phyloP scores from a whole-genome alignment of 805 yeast species.

The Nakazawaea pomicola region DNA sequence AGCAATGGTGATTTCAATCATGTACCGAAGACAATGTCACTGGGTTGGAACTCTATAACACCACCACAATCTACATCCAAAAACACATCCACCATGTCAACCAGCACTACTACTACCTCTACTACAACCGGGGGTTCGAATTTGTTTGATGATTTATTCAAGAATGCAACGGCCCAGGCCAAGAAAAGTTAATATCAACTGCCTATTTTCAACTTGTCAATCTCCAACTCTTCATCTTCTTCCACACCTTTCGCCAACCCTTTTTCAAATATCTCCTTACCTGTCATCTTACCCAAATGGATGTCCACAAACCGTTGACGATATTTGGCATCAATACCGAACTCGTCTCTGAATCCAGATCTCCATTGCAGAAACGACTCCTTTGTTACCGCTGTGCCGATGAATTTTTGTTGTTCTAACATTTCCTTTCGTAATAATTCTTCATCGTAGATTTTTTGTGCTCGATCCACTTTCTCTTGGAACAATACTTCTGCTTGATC shows the following conservation, averaged over 20 bases:
- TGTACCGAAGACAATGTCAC: too few species aligned
- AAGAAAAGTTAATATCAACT: too few species aligned
- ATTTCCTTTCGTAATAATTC: constrained; percentile 60
- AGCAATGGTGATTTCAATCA: too few species aligned
- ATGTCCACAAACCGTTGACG: constrained; percentile 45
- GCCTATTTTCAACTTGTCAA: constrained; percentile 18
- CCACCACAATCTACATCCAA: neutral
- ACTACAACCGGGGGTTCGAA: neutral
- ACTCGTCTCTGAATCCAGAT: constrained; percentile 59
- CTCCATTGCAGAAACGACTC: constrained; percentile 80
- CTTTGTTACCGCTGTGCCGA: constrained; percentile 83
- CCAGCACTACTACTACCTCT: neutral
- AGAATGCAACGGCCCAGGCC: too few species aligned
- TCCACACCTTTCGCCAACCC: constrained; percentile 78
- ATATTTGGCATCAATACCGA: constrained; percentile 61
- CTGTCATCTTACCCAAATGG: constrained; percentile 77
- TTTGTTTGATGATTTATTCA: constrained; percentile 8
- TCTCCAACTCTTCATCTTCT: constrained; percentile 34
- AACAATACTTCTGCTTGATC: constrained; percentile 75
- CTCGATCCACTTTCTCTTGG: constrained; percentile 45
- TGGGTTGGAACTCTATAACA: too few species aligned
- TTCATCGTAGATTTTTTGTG: constrained; percentile 55
- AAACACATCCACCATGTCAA: neutral
- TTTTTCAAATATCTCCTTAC: constrained; percentile 82
- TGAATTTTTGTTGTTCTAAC: constrained; percentile 84